Percentiles rank a stretch among this genome's conserved stretches.
phyloP scores from a whole-genome alignment of 352 stramenopile species.

The Globisporangium paddicum region DNA sequence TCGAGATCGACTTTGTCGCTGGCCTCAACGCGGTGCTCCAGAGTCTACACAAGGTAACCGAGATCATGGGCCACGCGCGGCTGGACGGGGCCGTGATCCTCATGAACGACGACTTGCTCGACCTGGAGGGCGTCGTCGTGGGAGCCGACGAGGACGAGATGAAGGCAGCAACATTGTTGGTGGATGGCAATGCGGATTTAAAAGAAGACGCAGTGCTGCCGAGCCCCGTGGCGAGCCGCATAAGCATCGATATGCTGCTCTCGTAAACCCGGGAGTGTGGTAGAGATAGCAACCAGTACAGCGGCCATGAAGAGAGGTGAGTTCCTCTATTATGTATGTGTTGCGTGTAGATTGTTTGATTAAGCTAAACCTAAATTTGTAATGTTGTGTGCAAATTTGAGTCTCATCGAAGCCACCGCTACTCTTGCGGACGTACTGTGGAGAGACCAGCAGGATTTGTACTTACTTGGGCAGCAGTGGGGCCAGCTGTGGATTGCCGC shows the following conservation, averaged over 20 bases:
- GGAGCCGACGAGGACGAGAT: neutral
- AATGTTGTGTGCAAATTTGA: too few relatives aligned
- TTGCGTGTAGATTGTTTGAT: too few relatives aligned
- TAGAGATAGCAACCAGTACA: neutral
- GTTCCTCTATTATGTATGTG: too few relatives aligned
- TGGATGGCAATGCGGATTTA: neutral
- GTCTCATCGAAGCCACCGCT: too few relatives aligned
- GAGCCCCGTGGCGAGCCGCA: slow-evolving; percentile 1
- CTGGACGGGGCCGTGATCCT: slow-evolving; percentile 15
- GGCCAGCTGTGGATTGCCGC: slow-evolving; percentile 13
- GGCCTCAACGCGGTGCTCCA: slow-evolving; percentile 29
- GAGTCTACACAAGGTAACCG: slow-evolving; percentile 11
- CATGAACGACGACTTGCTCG: slow-evolving; percentile 1
- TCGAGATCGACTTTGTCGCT: slow-evolving; percentile 36
- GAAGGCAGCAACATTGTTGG: neutral
- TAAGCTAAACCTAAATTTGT: too few relatives aligned
- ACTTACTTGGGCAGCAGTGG: slow-evolving; percentile 17
- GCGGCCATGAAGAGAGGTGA: neutral
- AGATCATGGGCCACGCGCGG: slow-evolving; percentile 15
- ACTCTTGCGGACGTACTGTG: too few relatives aligned
- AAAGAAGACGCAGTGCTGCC: too few relatives aligned
- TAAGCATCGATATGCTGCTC: slow-evolving; percentile 20
- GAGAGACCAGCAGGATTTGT: too few relatives aligned
- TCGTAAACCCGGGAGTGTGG: neutral
- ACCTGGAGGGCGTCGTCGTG: slow-evolving; percentile 2